phyloP scores from a whole-genome alignment of 345 rosid genomes.

The Garcia nutans region DNA sequence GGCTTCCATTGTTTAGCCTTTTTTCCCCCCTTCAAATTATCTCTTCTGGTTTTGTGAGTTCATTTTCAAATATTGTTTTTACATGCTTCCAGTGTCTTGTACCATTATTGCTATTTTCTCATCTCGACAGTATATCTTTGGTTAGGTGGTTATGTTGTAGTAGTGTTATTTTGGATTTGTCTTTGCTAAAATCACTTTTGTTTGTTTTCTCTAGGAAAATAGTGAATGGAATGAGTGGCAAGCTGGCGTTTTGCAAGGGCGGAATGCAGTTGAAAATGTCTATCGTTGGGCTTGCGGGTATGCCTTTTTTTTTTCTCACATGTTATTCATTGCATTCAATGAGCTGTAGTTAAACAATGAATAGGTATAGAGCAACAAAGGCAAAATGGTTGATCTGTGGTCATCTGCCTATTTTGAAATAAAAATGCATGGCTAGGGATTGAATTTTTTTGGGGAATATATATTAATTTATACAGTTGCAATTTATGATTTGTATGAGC shows the following conservation, averaged over 20 bases:
- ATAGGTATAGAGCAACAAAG: background rate
- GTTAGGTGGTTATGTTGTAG: background rate
- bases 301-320: constrained; percentile 21
- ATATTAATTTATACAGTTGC: background rate
- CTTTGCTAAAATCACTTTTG: constrained; percentile 17
- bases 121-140: background rate
- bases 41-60: background rate
- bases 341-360: background rate
- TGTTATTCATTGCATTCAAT: constrained; percentile 10
- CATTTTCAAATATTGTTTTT: background rate
- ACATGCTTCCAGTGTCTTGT: background rate
- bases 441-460: background rate
- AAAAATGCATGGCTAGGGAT: background rate
- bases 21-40: background rate
- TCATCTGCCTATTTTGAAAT: background rate
- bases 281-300: constrained; percentile 98
- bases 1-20: background rate
- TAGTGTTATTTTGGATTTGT: background rate
- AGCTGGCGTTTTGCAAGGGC: constrained; percentile 65
- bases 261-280: constrained; percentile 89
- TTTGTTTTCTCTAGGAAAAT: constrained; percentile 54
- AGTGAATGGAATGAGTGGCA: constrained; percentile 88
- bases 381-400: too few species aligned
- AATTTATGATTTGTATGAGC: background rate
- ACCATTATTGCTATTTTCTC: background rate